These are phyloP conservation scores for Thalia dealbata DNA, from an alignment of 176 grass and related monocot genomes.

Conservation along the genomic window DNA sequence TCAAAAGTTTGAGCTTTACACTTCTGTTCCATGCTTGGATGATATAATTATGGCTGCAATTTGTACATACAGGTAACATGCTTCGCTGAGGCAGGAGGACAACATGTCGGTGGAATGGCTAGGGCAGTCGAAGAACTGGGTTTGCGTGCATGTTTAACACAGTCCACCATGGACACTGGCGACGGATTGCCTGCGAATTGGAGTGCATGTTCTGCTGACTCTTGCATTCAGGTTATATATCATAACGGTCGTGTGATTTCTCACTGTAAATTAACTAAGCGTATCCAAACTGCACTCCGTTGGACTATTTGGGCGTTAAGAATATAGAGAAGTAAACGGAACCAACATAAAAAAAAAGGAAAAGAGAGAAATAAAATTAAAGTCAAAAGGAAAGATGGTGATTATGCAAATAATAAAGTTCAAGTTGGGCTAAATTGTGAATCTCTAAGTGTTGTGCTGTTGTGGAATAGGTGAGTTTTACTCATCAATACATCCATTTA, in stretches of 20 bases:
- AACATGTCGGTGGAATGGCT: slow-evolving; percentile 75
- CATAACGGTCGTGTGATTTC: not conserved
- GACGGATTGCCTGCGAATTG: slow-evolving; percentile 74
- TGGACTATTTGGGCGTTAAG: no score
- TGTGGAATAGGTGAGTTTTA: not conserved
- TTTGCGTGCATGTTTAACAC: slow-evolving; percentile 70
- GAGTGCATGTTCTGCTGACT: slow-evolving; percentile 45
- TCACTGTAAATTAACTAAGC: not conserved
- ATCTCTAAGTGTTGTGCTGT: no score
- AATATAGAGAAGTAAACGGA: no score
- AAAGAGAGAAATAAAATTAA: no score
- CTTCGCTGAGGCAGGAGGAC: slow-evolving; percentile 94
- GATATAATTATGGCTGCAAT: not conserved
- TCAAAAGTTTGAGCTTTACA: no score
- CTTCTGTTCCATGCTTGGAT: not conserved
- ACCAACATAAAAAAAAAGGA: no score
- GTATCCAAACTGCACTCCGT: not conserved
- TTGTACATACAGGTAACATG: slow-evolving; percentile 49
- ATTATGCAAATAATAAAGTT: no score
- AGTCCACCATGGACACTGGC: slow-evolving; percentile 79
- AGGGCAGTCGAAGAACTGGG: slow-evolving; percentile 65
- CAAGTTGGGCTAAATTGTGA: no score
- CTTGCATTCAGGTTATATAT: slow-evolving; percentile 65
- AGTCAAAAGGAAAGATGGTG: no score
- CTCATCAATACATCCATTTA: not conserved